Base-by-base conservation (phyloP, 106 monocot species). In the Acanthochlamys bracteata region DNA sequence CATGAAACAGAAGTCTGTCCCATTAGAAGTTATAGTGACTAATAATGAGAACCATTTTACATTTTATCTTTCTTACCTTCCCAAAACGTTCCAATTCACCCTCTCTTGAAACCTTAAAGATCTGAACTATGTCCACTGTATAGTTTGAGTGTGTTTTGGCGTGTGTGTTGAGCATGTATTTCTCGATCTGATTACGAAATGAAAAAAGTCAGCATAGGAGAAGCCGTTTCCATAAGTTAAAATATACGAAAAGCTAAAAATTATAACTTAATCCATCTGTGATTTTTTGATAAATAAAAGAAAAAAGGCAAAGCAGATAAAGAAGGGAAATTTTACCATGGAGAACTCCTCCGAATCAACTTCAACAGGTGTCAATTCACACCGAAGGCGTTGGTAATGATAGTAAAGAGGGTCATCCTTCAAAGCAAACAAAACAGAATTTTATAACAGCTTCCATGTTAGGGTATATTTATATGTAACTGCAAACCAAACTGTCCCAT, bases 121-220 rank as follows among this genome's bases (percentile, higher is more conserved):
- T 53, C 11, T 85, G 84, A 40, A 67, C 53, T 60, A 96, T 85
- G 42, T 88, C 71, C 19, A 90, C 88, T 0, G 73, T 76, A 63
- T 88, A 96, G 67, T 55, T 63, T 65, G 84, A 78, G 72, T 96
- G 95, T 53, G 95, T 96, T 66, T 76, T 73, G 19, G 76, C 95
- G 80, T 96, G 95, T 43, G 95, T 96, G 60, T 96, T 96, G 51
- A 56, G n/a, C 63, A 87, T 65, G 66, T 96, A 96, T 60, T 66
- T 90, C 59, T 83, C 42, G 67, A 88, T 74, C 95, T 96, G 82
- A 20, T 55, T 22, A 71, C 33, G 61, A 13, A 16, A 55, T 17
- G 21, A 56, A 55, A 3, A 0, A 14, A 42, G 24, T 55, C 33
- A 63, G 21, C 40, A 24, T 39, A 62, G n/a, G 21, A 24, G 7